Evolutionary conservation across 2,329 filamentous ascomycete species (phyloP).

Genomic region (Dactylonectria estremocensis): DNA sequence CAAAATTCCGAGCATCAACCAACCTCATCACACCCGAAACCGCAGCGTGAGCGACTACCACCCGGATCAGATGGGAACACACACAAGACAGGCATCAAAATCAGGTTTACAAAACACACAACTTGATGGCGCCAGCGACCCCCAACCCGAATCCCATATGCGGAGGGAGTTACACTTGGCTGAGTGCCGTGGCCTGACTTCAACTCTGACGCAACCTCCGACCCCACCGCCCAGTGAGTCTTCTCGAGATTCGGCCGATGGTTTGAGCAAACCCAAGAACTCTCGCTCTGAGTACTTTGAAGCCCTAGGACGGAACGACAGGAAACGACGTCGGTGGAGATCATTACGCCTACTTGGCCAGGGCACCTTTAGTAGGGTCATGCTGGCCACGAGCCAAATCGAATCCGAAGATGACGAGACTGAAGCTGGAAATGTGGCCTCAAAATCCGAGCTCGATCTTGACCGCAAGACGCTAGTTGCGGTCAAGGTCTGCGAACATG

Average conservation of each 20-base stretch:
- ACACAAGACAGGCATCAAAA: slow-evolving; percentile 82
- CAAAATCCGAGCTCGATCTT: slow-evolving; percentile 51
- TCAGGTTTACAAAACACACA: slow-evolving; percentile 73
- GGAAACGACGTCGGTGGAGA: slow-evolving; percentile 83
- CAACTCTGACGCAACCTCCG: slow-evolving; percentile 73
- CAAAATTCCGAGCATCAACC: slow-evolving; percentile 37
- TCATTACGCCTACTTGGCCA: slow-evolving; percentile 87
- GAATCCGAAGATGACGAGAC: slow-evolving; percentile 60
- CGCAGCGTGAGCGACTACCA: slow-evolving; percentile 92
- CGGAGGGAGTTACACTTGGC: slow-evolving; percentile 88
- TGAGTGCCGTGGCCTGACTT: slow-evolving; percentile 80
- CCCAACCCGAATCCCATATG: slow-evolving; percentile 63
- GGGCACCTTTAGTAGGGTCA: slow-evolving; percentile 95
- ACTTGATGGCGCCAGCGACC: slow-evolving; percentile 46
- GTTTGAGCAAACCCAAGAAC: slow-evolving; percentile 59
- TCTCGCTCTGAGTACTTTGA: slow-evolving; percentile 76
- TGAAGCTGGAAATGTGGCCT: slow-evolving; percentile 51
- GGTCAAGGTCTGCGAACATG: slow-evolving; percentile 95
- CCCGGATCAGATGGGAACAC: slow-evolving; percentile 78
- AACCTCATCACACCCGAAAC: slow-evolving; percentile 73
- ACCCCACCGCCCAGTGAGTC: slow-evolving; percentile 88
- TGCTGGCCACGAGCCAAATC: slow-evolving; percentile 87
- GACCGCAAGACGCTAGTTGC: slow-evolving; percentile 88
- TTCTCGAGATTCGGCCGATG: slow-evolving; percentile 62
- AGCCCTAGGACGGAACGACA: slow-evolving; percentile 75